Conservation (phyloP, 768 basidiomycete genomes). For the Ramaria rubella region DNA sequence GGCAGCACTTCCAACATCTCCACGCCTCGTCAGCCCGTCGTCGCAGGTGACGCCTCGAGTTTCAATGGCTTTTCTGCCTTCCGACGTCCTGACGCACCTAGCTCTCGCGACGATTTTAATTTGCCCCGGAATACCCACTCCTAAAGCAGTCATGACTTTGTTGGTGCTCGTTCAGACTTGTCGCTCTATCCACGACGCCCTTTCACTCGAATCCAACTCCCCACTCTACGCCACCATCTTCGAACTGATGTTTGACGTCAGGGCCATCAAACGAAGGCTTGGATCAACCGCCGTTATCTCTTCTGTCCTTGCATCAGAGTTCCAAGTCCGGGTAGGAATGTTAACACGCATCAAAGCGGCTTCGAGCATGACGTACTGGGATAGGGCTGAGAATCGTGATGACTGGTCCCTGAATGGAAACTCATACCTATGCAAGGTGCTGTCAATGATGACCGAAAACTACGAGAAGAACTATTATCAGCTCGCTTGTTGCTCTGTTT, state of each 20-base stretch:
- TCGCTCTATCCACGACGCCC: not conserved
- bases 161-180: not conserved
- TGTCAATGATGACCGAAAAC: not conserved
- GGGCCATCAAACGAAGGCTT: not conserved
- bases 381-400: not conserved
- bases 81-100: not conserved
- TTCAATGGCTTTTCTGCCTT: too few species aligned
- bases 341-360: not conserved
- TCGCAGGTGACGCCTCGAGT: too few species aligned
- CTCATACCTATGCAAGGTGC: not conserved
- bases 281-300: not conserved
- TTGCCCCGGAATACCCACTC: not conserved
- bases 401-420: not conserved
- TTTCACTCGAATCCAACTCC: not conserved
- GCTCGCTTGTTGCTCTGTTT: not conserved
- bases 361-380: not conserved
- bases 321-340: not conserved
- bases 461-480: conserved; percentile 1
- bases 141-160: not conserved
- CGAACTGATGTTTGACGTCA: conserved; percentile 2
- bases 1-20: too few species aligned
- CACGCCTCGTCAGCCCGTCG: too few species aligned
- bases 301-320: not conserved
- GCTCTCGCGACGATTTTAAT: not conserved
- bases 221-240: conserved; percentile 1